phyloP scores from a whole-genome alignment of 2,329 filamentous ascomycete genomes.

The Thyridium curvatum region DNA sequence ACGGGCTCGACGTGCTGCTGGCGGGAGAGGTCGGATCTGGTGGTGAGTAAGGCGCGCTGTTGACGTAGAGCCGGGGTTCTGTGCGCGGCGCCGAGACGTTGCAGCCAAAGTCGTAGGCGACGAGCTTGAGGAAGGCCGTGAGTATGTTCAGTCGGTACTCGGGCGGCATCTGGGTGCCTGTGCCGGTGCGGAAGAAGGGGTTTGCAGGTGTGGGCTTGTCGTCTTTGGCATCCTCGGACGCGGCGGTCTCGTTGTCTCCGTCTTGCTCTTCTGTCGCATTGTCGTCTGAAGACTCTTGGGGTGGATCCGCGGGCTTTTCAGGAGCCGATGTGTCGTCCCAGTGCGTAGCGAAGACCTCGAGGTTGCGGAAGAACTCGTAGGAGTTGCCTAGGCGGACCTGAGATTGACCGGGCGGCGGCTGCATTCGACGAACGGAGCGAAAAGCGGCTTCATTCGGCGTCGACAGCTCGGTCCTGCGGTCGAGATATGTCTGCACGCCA shows the following conservation, averaged over 20 bases:
- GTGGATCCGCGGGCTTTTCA: conserved; percentile 26
- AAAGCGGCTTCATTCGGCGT: conserved; percentile 53
- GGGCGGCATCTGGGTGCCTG: conserved; percentile 50
- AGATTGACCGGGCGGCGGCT: conserved; percentile 44
- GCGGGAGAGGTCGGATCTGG: conserved; percentile 13
- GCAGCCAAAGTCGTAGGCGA: conserved; percentile 61
- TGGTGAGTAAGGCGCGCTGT: conserved; percentile 14
- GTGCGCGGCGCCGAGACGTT: conserved; percentile 49
- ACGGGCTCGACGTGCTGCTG: conserved; percentile 3
- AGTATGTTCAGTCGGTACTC: conserved; percentile 53
- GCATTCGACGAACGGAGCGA: conserved; percentile 53
- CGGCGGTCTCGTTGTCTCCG: neutral
- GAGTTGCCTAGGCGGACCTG: conserved; percentile 53
- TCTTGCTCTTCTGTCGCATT: neutral
- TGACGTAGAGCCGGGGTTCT: conserved; percentile 54
- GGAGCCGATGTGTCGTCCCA: conserved; percentile 53
- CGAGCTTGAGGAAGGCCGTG: conserved; percentile 55
- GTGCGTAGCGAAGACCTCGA: conserved; percentile 51
- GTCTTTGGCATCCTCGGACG: conserved; percentile 2
- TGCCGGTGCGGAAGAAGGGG: conserved; percentile 35
- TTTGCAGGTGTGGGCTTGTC: conserved; percentile 5
- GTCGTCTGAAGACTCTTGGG: conserved; percentile 1
- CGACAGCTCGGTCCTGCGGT: conserved; percentile 51
- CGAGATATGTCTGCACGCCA: conserved; percentile 50
- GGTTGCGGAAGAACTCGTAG: conserved; percentile 59